These are phyloP conservation scores for Nothomitra cinnamomea DNA, from an alignment of 2,329 filamentous ascomycete genomes.

Conservation along the genomic window DNA sequence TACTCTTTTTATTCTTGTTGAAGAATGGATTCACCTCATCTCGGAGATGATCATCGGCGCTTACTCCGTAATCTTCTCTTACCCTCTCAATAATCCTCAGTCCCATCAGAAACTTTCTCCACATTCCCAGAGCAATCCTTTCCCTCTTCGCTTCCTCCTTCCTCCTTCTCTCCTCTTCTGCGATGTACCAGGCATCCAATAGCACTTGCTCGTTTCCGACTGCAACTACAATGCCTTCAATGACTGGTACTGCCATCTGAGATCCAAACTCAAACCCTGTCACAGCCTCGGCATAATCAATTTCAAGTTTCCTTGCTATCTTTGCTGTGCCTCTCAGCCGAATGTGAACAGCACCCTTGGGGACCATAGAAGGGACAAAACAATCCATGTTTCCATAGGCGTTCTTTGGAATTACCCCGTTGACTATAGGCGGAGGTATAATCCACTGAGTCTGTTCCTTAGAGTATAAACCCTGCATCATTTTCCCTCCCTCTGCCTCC, in stretches of 20 bases:
- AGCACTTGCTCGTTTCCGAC: conserved; percentile 59
- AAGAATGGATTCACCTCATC: conserved; percentile 39
- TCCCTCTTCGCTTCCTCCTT: conserved; percentile 75
- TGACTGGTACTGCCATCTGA: conserved; percentile 81
- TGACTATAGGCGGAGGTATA: conserved; percentile 67
- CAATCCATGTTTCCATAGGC: conserved; percentile 93
- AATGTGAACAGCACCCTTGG: conserved; percentile 66
- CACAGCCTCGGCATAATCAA: conserved; percentile 88
- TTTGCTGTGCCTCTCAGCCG: conserved; percentile 60
- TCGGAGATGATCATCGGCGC: conserved; percentile 26
- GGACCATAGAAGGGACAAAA: conserved; percentile 87
- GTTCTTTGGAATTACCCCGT: conserved; percentile 85
- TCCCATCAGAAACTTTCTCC: conserved; percentile 78
- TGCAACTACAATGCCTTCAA: conserved; percentile 78
- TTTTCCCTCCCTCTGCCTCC: conserved; percentile 63
- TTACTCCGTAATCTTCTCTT: conserved; percentile 54
- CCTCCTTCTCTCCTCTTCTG: conserved; percentile 55
- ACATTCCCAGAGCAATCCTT: conserved; percentile 54
- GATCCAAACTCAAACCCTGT: conserved; percentile 94
- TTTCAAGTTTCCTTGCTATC: conserved; percentile 66
- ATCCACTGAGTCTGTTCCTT: conserved; percentile 87
- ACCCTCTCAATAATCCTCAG: conserved; percentile 67
- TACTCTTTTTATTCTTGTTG: conserved; percentile 14
- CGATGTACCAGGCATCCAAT: conserved; percentile 61
- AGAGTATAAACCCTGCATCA: conserved; percentile 72